A percentile compares a stretch with the other conserved stretches of the same genome.
Evolutionary conservation across 108 stramenopile genomes (phyloP).

Genomic region (Epipyxis sp.): DNA sequence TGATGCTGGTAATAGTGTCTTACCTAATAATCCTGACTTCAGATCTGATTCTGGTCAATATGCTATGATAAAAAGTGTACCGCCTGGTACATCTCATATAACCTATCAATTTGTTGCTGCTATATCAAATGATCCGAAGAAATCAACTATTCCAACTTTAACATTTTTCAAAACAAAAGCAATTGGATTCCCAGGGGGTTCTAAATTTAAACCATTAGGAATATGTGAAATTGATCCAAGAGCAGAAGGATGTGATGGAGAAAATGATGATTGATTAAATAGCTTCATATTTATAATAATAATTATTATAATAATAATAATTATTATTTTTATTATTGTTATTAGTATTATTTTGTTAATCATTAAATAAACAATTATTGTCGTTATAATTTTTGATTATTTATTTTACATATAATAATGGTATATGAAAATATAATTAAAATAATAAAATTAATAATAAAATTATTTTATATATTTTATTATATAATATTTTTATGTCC

Average conservation of each 20-base stretch:
- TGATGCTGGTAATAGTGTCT: background rate
- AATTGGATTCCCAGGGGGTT: background rate
- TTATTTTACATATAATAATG: too few relatives aligned
- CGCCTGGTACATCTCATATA: background rate
- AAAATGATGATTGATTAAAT: background rate
- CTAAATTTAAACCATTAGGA: background rate
- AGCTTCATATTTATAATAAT: background rate
- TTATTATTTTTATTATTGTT: too few relatives aligned
- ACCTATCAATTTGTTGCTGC: constrained; percentile 29
- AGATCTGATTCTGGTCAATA: constrained; percentile 32
- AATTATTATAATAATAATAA: too few relatives aligned
- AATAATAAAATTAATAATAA: too few relatives aligned
- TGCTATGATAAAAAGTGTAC: constrained; percentile 25
- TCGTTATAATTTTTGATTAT: too few relatives aligned
- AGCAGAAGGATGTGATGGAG: background rate
- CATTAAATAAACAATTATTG: too few relatives aligned
- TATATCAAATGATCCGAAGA: background rate
- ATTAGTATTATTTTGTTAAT: too few relatives aligned
- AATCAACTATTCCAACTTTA: background rate
- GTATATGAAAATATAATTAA: too few relatives aligned
- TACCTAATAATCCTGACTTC: constrained; percentile 34
- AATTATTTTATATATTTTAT: too few relatives aligned
- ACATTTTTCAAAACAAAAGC: background rate
- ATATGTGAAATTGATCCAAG: background rate
- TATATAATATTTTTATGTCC: too few relatives aligned